phyloP scores from a whole-genome alignment of 2,329 filamentous ascomycete species.

The Xylaria sp. region DNA sequence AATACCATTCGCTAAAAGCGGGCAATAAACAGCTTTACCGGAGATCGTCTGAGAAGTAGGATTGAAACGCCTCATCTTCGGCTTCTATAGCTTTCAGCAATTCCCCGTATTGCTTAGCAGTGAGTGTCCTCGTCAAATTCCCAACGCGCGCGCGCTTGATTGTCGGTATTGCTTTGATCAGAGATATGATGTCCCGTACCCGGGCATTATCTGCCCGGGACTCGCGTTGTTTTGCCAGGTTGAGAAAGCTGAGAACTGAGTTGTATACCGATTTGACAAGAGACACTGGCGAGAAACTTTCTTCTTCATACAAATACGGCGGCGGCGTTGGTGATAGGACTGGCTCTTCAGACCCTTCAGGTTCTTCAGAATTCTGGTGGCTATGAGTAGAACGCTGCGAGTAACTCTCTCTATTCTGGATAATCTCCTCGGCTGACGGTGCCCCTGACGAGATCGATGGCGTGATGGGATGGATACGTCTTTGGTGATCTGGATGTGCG shows the following conservation, averaged over 20 bases:
- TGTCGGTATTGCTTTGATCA: slow-evolving; percentile 10
- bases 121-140: slow-evolving; percentile 7
- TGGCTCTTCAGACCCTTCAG: not conserved
- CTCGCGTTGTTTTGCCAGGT: slow-evolving; percentile 13
- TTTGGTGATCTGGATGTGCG: not conserved
- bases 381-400: not conserved
- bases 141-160: not conserved
- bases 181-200: not conserved
- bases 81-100: slow-evolving; percentile 1
- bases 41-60: not conserved
- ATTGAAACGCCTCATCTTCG: not conserved
- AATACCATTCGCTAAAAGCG: no score
- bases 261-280: not conserved
- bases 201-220: slow-evolving; percentile 13
- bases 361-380: no score
- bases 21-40: not conserved
- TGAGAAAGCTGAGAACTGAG: slow-evolving; percentile 7
- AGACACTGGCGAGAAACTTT: not conserved
- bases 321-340: not conserved
- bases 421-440: not conserved
- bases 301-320: not conserved
- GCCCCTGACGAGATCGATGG: not conserved
- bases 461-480: not conserved
- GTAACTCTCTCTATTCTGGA: not conserved
- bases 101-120: slow-evolving; percentile 11